Percentiles rank a stretch among this genome's conserved stretches.
Evolutionary conservation across 306 rosid genomes (phyloP).

Genomic region (Fragaria nilgerrensis): DNA sequence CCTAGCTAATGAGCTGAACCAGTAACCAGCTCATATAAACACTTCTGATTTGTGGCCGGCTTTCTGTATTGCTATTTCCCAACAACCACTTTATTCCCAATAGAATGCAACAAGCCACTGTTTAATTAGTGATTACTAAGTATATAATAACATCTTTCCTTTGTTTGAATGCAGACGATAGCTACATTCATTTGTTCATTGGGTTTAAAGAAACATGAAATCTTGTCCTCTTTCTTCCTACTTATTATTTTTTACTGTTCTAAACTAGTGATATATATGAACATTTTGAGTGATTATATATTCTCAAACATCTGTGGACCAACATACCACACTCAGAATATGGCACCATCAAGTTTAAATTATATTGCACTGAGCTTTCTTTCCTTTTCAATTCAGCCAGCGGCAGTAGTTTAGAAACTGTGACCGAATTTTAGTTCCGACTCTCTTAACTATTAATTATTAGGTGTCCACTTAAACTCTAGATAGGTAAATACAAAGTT

Average conservation of each 20-base stretch:
- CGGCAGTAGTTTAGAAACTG: not conserved
- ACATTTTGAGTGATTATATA: not conserved
- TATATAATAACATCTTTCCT: not conserved
- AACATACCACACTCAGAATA: not conserved
- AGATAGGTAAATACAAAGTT: too few species aligned
- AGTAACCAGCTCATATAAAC: not conserved
- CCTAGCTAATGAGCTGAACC: not conserved
- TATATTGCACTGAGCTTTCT: not conserved
- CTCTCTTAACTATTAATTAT: too few species aligned
- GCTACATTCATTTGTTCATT: conserved; percentile 2
- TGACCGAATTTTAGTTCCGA: not conserved
- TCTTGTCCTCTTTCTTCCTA: conserved; percentile 16
- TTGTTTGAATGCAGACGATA: conserved; percentile 3
- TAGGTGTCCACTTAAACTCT: too few species aligned
- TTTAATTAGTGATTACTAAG: not conserved
- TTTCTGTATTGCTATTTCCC: conserved; percentile 33
- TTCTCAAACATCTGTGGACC: conserved; percentile 19
- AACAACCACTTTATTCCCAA: conserved; percentile 23
- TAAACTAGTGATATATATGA: not conserved
- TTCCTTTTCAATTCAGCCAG: not conserved
- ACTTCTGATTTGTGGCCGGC: not conserved
- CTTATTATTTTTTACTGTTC: not conserved
- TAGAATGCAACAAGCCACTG: conserved; percentile 17
- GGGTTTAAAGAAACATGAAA: conserved; percentile 10
- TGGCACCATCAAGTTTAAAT: conserved; percentile 1